Conservation (phyloP, 345 rosid species). For the Xanthoceras sorbifolium region DNA sequence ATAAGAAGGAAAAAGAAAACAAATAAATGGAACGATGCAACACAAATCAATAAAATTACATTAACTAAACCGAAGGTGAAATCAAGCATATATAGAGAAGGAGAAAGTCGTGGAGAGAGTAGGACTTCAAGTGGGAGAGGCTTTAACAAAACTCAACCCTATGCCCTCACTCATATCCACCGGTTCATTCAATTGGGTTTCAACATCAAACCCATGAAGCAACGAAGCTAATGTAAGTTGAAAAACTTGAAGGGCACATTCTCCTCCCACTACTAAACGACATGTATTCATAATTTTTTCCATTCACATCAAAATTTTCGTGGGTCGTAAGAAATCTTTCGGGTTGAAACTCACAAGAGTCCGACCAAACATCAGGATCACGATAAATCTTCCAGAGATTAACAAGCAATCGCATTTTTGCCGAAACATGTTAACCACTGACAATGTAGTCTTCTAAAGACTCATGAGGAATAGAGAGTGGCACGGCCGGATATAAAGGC, state of each 20-base stretch:
- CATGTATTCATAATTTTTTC: constrained; percentile 27
- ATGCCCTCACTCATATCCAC: constrained; percentile 29
- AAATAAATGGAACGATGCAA: too few species aligned
- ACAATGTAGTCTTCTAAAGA: constrained; percentile 25
- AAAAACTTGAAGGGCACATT: constrained; percentile 35
- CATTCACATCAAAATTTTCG: constrained; percentile 25
- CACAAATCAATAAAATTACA: too few species aligned
- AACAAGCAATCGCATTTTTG: constrained; percentile 23
- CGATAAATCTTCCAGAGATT: constrained; percentile 35
- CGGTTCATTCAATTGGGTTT: constrained; percentile 16
- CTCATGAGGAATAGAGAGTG: constrained; percentile 26
- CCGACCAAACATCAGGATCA: constrained; percentile 33
- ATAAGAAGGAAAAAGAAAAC: too few species aligned
- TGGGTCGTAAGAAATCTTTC: constrained; percentile 34
- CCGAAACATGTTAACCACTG: constrained; percentile 24
- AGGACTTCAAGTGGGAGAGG: constrained; percentile 33
- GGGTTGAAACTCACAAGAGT: constrained; percentile 31
- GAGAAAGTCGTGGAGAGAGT: constrained; percentile 33
- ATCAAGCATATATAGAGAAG: background rate
- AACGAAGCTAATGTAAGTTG: constrained; percentile 27
- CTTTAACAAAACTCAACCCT: constrained; percentile 18
- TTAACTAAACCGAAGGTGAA: too few species aligned
- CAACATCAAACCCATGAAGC: constrained; percentile 33
- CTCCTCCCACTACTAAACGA: constrained; percentile 41
- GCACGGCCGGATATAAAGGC: constrained; percentile 31